Percentiles rank a stretch among this genome's conserved stretches.
Evolutionary conservation across 139 green algal genomes (phyloP).

Genomic region (Micromonas pusilla): DNA sequence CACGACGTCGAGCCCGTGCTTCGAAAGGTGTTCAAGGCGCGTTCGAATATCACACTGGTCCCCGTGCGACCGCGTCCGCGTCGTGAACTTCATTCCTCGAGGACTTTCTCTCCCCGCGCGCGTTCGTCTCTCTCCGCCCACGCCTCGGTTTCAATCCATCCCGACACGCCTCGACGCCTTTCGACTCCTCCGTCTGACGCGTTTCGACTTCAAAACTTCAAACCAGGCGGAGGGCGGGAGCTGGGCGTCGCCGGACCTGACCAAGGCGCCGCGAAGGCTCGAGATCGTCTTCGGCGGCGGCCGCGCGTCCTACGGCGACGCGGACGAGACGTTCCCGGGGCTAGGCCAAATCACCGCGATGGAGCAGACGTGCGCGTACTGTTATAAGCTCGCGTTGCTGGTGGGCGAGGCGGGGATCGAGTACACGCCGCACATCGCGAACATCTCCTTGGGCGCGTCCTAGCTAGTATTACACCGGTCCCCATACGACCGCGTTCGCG

Average conservation of each 20-base stretch:
- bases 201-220: neutral
- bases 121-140: too few species aligned
- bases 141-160: too few species aligned
- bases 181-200: too few species aligned
- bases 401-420: conserved; percentile 1
- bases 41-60: too few species aligned
- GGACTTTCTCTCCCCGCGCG: too few species aligned
- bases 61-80: too few species aligned
- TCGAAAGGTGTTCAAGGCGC: too few species aligned
- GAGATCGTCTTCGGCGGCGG: neutral
- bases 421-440: neutral
- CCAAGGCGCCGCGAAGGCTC: neutral
- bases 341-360: neutral
- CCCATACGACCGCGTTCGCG: too few species aligned
- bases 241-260: neutral
- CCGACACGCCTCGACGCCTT: too few species aligned
- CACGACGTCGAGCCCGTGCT: neutral
- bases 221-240: neutral
- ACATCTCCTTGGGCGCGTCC: neutral
- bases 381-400: neutral
- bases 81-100: too few species aligned
- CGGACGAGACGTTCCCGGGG: neutral
- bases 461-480: too few species aligned
- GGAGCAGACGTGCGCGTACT: neutral
- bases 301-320: neutral